Conservation (phyloP, 768 basidiomycete species). For the Pulveroboletus sp. region DNA sequence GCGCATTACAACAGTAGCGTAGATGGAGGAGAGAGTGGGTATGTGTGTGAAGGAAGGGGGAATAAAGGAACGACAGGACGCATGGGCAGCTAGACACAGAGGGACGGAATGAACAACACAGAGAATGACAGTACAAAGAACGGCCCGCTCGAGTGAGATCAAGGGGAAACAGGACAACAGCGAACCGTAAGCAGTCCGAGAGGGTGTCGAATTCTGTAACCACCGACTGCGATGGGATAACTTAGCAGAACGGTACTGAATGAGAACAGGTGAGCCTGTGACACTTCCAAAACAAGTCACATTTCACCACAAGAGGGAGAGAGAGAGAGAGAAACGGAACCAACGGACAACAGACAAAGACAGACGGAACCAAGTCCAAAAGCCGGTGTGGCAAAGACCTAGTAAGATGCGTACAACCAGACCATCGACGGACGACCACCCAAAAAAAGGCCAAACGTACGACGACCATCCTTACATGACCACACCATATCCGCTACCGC, state of each 20-base stretch:
- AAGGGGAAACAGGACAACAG: not conserved
- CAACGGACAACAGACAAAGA: conserved; percentile 11
- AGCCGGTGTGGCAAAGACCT: conserved; percentile 7
- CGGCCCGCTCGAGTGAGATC: conserved; percentile 14
- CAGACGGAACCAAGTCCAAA: conserved; percentile 14
- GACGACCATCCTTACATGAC: conserved; percentile 30
- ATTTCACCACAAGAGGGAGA: conserved; percentile 9
- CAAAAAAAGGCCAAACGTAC: conserved; percentile 6
- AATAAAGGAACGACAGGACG: conserved; percentile 8
- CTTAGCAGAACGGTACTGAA: conserved; percentile 1
- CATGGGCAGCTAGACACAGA: conserved; percentile 10
- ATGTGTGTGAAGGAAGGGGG: too few species aligned
- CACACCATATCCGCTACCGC: conserved; percentile 35
- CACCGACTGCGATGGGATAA: conserved; percentile 15
- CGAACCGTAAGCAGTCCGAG: not conserved
- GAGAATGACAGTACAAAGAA: conserved; percentile 27
- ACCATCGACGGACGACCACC: not conserved
- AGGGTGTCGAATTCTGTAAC: conserved; percentile 5
- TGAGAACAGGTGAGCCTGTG: conserved; percentile 5
- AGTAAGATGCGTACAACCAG: conserved; percentile 10
- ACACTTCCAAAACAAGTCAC: conserved; percentile 14
- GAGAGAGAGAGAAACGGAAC: conserved; percentile 5
- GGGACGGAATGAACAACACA: conserved; percentile 5
- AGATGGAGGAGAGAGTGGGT: too few species aligned
- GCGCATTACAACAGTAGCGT: not conserved